phyloP scores from a whole-genome alignment of 306 rosid genomes.

The Vachellia pachyceras region DNA sequence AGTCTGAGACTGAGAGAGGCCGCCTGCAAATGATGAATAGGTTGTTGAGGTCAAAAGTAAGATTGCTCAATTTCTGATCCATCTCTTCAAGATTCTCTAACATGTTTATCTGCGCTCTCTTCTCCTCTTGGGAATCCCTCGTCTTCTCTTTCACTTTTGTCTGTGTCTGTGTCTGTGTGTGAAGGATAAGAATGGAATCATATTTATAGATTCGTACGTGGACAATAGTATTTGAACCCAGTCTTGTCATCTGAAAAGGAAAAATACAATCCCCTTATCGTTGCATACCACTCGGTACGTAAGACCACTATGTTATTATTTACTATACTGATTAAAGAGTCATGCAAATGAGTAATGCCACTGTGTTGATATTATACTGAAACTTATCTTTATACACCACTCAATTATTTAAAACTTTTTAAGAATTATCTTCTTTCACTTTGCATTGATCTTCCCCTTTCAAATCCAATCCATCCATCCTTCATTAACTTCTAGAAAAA shows the following conservation, averaged over 20 bases:
- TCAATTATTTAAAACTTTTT: too few relatives aligned
- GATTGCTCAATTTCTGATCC: constrained; percentile 37
- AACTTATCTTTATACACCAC: too few relatives aligned
- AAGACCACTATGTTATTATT: too few relatives aligned
- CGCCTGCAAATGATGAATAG: constrained; percentile 42
- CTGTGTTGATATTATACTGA: too few relatives aligned
- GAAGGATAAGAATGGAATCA: constrained; percentile 32
- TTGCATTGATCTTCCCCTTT: too few relatives aligned
- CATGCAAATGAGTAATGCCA: too few relatives aligned
- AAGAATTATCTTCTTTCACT: too few relatives aligned
- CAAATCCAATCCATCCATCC: constrained; percentile 10
- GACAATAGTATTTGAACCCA: constrained; percentile 25
- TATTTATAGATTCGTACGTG: background rate
- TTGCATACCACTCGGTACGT: too few relatives aligned
- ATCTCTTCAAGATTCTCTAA: constrained; percentile 42
- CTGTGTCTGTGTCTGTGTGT: too few relatives aligned
- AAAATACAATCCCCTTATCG: too few relatives aligned
- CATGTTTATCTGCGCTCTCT: constrained; percentile 36
- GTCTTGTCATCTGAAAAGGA: too few relatives aligned
- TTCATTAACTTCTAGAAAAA: background rate
- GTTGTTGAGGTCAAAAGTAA: constrained; percentile 51
- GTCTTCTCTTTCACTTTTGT: background rate
- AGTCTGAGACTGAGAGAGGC: background rate
- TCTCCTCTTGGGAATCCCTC: background rate
- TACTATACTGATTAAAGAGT: too few relatives aligned